Evolutionary conservation across 2,329 filamentous ascomycete genomes (phyloP).

Genomic region (Tolypocladium endophyticum): DNA sequence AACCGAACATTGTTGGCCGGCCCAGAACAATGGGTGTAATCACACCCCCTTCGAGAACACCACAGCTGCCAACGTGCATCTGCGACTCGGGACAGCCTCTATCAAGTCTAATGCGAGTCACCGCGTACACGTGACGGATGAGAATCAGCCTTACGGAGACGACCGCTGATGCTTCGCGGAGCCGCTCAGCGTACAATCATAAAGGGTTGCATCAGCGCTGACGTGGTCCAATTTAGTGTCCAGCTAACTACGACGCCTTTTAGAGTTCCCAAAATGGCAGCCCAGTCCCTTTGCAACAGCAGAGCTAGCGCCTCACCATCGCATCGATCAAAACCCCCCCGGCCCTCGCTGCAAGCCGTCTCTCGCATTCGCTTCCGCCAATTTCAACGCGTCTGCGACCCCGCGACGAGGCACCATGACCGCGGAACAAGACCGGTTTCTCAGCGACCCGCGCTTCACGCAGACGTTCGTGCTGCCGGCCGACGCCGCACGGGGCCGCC

Average conservation of each 20-base stretch:
- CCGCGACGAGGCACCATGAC: not conserved
- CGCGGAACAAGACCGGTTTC: not conserved
- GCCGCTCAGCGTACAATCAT: not conserved
- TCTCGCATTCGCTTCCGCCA: not conserved
- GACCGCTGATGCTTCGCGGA: not conserved
- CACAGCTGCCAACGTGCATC: not conserved
- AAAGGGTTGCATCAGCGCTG: not conserved
- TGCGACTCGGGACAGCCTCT: not conserved
- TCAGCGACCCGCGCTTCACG: slow-evolving; percentile 12
- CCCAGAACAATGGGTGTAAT: not conserved
- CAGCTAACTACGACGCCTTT: not conserved
- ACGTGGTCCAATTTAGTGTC: not conserved
- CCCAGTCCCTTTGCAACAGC: not conserved
- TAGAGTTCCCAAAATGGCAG: not conserved
- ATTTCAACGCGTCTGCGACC: not conserved
- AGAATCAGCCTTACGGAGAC: not conserved
- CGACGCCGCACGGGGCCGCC: slow-evolving; percentile 5
- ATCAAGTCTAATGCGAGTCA: not conserved
- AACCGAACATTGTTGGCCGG: not conserved
- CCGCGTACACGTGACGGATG: not conserved
- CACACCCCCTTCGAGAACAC: not conserved
- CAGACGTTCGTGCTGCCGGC: slow-evolving; percentile 11
- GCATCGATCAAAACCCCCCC: not conserved
- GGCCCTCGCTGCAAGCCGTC: not conserved
- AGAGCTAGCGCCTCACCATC: not conserved